These are phyloP conservation scores for Rhizopus microsporus DNA, from an alignment of 371 early-diverging fungal genomes.

Conservation along the genomic window DNA sequence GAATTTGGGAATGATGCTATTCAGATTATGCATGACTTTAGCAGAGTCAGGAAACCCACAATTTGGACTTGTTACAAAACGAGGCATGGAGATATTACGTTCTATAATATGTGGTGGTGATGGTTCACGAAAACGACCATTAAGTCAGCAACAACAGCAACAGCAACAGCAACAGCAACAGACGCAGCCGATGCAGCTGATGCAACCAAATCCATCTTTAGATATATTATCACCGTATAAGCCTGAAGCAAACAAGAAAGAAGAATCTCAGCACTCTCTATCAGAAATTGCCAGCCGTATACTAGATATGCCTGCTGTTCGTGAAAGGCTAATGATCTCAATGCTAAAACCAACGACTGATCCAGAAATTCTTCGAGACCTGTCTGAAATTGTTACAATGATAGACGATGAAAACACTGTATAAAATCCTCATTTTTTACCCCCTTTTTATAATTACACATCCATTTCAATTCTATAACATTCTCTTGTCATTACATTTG, in stretches of 20 bases:
- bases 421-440: conserved; percentile 4
- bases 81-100: conserved; percentile 49
- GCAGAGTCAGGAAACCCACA: conserved; percentile 55
- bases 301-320: conserved; percentile 40
- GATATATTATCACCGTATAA: too few relatives aligned
- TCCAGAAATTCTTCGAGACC: conserved; percentile 41
- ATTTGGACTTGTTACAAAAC: conserved; percentile 36
- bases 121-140: conserved; percentile 30
- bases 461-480: not conserved
- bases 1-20: conserved; percentile 47
- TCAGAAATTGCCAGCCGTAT: conserved; percentile 31
- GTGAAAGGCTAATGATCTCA: conserved; percentile 47
- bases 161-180: conserved; percentile 1
- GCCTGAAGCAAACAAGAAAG: conserved; percentile 9
- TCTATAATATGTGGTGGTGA: conserved; percentile 41
- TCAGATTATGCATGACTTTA: conserved; percentile 52
- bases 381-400: conserved; percentile 40
- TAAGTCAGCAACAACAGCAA: conserved; percentile 9
- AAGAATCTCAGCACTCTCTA: conserved; percentile 18
- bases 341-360: conserved; percentile 47
- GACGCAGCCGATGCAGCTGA: not conserved
- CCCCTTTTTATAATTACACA: not conserved
- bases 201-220: too few relatives aligned
- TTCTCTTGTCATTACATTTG: not conserved
- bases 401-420: conserved; percentile 41